A percentile compares a stretch with the other conserved stretches of the same genome.
Evolutionary conservation across 164 flowering plant species (phyloP).

Genomic region (Stephania yunnanensis): DNA sequence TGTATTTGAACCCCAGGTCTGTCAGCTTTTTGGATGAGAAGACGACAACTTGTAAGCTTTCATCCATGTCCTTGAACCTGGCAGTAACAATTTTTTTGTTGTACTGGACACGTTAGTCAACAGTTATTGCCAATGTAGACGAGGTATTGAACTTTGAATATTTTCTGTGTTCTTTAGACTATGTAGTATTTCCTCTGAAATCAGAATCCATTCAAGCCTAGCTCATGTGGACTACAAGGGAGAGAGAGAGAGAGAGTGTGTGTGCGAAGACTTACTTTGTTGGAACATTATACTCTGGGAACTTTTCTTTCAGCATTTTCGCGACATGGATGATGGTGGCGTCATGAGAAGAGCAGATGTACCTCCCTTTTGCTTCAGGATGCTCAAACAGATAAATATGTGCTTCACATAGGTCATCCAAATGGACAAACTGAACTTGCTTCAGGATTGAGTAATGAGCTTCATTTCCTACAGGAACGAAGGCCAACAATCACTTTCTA

Average conservation of each 20-base stretch:
- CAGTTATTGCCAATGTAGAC: not conserved
- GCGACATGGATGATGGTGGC: slow-evolving; percentile 12
- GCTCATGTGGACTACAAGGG: not conserved
- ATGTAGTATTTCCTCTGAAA: not conserved
- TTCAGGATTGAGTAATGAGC: slow-evolving; percentile 11
- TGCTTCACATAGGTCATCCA: slow-evolving; percentile 20
- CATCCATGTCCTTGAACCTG: slow-evolving; percentile 51
- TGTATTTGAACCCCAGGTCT: slow-evolving; percentile 45
- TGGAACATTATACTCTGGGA: slow-evolving; percentile 12
- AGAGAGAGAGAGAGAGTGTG: not conserved
- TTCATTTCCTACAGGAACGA: slow-evolving; percentile 8
- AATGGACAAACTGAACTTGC: slow-evolving; percentile 13
- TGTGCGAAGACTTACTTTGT: slow-evolving; percentile 11
- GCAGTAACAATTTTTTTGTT: not conserved
- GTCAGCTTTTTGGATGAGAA: slow-evolving; percentile 56
- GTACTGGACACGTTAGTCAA: not conserved
- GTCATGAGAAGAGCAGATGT: slow-evolving; percentile 17
- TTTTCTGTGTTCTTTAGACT: not conserved
- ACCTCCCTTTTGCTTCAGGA: slow-evolving; percentile 23
- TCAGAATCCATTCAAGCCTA: not conserved
- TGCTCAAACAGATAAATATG: slow-evolving; percentile 20
- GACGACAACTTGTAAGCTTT: slow-evolving; percentile 26
- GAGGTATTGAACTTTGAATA: not conserved
- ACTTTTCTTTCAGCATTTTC: slow-evolving; percentile 8
- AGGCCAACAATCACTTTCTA: too few relatives aligned